These are phyloP conservation scores for Ajuga reptans DNA, from an alignment of 305 asterid genomes.

Conservation along the genomic window DNA sequence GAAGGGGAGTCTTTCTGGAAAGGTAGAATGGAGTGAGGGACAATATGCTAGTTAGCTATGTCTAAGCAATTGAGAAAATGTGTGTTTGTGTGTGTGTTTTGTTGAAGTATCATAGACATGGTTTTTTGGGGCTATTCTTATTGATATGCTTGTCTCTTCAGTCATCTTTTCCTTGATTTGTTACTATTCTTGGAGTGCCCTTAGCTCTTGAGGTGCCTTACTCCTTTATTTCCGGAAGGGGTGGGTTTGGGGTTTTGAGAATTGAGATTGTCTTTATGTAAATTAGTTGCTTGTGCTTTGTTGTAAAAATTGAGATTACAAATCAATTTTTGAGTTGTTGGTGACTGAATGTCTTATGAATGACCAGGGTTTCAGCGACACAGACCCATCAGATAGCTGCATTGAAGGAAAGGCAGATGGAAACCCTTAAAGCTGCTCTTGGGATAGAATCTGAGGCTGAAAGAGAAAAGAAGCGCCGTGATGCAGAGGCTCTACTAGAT, in stretches of 20 bases:
- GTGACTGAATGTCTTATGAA: slow-evolving; percentile 8
- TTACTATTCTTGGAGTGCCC: neutral
- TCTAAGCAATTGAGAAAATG: neutral
- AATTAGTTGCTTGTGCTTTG: too few species aligned
- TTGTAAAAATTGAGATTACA: neutral
- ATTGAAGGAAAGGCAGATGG: slow-evolving; percentile 79
- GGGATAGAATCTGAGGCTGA: slow-evolving; percentile 60
- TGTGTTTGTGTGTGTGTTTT: neutral
- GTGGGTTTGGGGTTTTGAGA: too few species aligned
- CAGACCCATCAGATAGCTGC: slow-evolving; percentile 92
- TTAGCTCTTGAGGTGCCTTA: neutral
- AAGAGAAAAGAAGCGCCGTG: slow-evolving; percentile 34
- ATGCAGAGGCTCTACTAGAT: slow-evolving; percentile 23
- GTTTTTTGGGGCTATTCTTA: neutral
- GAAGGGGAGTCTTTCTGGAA: neutral
- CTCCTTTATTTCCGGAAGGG: too few species aligned
- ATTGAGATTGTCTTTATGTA: too few species aligned
- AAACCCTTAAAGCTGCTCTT: slow-evolving; percentile 76
- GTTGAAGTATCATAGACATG: neutral
- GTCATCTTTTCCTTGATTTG: neutral
- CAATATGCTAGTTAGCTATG: neutral
- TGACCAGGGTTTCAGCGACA: slow-evolving; percentile 62
- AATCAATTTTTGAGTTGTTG: neutral
- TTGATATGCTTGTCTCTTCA: neutral
- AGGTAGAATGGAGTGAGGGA: neutral